Evolutionary conservation across 2,329 filamentous ascomycete genomes (phyloP), one percentile per base, ranked within the genome.

Genomic region (Pseudogymnoascus sp.): DNA sequence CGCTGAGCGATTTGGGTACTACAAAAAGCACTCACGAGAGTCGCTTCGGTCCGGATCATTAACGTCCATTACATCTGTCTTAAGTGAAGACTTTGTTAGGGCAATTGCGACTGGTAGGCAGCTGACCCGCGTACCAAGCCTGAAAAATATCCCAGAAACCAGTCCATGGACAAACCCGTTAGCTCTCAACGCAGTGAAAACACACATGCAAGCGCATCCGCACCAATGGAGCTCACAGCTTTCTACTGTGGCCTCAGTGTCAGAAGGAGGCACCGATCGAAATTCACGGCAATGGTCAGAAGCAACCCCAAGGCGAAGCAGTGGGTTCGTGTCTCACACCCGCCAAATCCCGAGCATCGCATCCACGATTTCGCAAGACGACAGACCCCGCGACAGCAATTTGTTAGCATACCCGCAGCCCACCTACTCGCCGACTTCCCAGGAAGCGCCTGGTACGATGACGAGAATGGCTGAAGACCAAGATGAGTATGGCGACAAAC

Each of bases 211-310:
- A 66, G 71, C 78, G 55, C 72, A 78, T 63, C 77, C 79, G 62
- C 83, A 85, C 69, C 82, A 82, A 78, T 86, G 84, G 83, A 85
- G 83, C 72, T 82, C 82, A 49, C 83, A 85, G 72, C 77, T 87
- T 42, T 87, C 85, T 39, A 85, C 84, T 49, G 84, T 87, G 64
- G 76, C 81, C 72, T 87, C 84, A 35, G 84, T 85, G 70, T 83
- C 82, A 69, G 84, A 87, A 65, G 77, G 73, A 45, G 77, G 74
- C 36, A 84, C 79, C 33, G 76, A 77, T 39, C 76, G 74, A 39
- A 65, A 65, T 14, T 83, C 82, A 22, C 78, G 79, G 11, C 77
- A 80, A 8, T 76, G 78, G 60, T 74, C 69, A n/a, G 67, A 67
- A 19, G 19, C 19, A 19, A 19, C 19, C 30, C 69, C 71, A 25